Conservation (phyloP, 495 filamentous ascomycete genomes). For the Trichocladium antarcticum region DNA sequence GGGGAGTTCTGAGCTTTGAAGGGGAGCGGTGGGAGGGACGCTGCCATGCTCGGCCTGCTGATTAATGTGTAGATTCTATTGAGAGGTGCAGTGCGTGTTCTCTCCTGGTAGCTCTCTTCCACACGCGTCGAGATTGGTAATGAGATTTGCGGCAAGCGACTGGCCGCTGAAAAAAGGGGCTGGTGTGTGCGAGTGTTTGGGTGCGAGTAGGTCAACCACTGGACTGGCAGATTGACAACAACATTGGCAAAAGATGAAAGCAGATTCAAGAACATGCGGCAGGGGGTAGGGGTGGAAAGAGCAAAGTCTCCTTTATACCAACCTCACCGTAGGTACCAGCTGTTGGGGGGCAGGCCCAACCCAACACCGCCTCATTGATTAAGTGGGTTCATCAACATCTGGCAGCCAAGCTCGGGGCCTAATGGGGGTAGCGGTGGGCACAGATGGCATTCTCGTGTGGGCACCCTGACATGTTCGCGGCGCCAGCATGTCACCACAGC, state of each 20-base stretch:
- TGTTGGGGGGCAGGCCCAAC: not conserved
- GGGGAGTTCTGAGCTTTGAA: conserved; percentile 22
- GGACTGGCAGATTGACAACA: not conserved
- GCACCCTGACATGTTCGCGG: not conserved
- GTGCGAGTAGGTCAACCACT: not conserved
- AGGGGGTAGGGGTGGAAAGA: not conserved
- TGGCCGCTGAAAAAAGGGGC: not conserved
- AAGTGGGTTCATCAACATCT: conserved; percentile 16
- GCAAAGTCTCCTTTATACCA: conserved; percentile 8
- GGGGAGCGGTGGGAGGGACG: conserved; percentile 18
- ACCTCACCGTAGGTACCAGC: not conserved
- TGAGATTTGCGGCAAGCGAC: not conserved
- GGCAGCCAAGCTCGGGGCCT: not conserved
- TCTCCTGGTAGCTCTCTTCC: not conserved
- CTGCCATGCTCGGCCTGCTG: conserved; percentile 11
- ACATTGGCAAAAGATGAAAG: conserved; percentile 4
- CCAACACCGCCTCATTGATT: conserved; percentile 3
- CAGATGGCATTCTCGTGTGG: too few species aligned
- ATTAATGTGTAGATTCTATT: not conserved
- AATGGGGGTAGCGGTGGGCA: not conserved
- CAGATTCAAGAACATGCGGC: not conserved
- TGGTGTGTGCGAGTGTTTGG: not conserved
- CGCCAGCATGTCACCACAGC: not conserved
- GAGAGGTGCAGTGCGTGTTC: not conserved
- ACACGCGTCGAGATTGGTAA: not conserved